phyloP scores from a whole-genome alignment of 495 filamentous ascomycete genomes.

The Trichoderma asperelloides region DNA sequence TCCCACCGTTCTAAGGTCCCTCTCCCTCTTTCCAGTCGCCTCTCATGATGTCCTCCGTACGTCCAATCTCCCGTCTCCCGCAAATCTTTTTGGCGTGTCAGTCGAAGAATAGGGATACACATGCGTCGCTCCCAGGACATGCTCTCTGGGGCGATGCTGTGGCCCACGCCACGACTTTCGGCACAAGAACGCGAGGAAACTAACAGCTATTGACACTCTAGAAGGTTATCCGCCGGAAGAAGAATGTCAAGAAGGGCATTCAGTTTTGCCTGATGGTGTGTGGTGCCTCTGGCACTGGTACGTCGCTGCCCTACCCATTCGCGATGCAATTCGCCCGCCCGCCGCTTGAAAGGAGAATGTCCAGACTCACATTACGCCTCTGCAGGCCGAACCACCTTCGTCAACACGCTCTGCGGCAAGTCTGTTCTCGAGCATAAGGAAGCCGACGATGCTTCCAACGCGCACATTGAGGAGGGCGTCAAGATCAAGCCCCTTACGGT shows the following conservation, averaged over 20 bases:
- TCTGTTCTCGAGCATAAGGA: slow-evolving; percentile 81
- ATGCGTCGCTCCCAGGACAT: not conserved
- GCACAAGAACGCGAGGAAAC: not conserved
- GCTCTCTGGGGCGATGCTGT: not conserved
- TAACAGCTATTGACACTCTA: slow-evolving; percentile 25
- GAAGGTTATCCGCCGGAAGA: slow-evolving; percentile 98
- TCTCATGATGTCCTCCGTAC: slow-evolving; percentile 7
- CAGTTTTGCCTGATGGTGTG: slow-evolving; percentile 99
- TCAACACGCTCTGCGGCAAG: slow-evolving; percentile 98
- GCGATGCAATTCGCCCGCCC: slow-evolving; percentile 7
- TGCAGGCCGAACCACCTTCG: slow-evolving; percentile 91
- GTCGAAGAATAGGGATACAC: not conserved
- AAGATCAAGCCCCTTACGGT: slow-evolving; percentile 98
- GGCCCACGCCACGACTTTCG: not conserved
- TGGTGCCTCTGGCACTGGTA: slow-evolving; percentile 96
- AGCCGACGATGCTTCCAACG: slow-evolving; percentile 74
- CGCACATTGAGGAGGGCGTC: slow-evolving; percentile 92
- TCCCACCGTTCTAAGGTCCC: not conserved
- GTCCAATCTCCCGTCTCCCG: not conserved
- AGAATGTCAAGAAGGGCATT: slow-evolving; percentile 99
- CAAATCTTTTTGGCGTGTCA: not conserved
- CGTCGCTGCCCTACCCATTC: slow-evolving; percentile 22
- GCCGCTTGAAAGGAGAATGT: slow-evolving; percentile 17
- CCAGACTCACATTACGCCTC: slow-evolving; percentile 11
- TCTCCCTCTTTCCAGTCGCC: not conserved